These are phyloP conservation scores for Lentinus brumalis DNA, from an alignment of 768 basidiomycete genomes.

Conservation along the genomic window DNA sequence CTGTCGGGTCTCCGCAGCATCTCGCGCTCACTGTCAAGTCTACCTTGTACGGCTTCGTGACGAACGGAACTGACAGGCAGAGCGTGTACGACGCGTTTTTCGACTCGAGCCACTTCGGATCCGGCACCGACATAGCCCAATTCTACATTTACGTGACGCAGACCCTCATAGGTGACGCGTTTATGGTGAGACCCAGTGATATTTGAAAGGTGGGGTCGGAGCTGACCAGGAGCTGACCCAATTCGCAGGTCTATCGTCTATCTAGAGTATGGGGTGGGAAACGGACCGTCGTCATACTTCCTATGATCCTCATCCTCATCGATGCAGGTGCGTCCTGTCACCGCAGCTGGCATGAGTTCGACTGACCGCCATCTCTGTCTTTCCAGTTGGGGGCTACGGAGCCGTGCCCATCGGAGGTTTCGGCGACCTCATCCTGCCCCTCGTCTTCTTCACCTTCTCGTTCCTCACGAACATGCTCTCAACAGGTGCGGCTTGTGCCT, in stretches of 20 bases:
- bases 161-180: conserved; percentile 1
- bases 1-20: background rate
- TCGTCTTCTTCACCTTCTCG: background rate
- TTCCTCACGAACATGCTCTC: background rate
- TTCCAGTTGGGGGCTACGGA: too few relatives aligned
- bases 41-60: background rate
- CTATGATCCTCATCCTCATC: background rate
- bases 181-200: conserved; percentile 1
- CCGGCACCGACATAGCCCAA: background rate
- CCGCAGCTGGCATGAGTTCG: background rate
- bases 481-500: background rate
- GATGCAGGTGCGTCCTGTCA: background rate
- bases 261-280: conserved; percentile 1
- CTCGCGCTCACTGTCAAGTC: background rate
- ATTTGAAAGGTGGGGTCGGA: background rate
- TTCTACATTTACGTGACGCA: conserved; percentile 6
- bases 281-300: background rate
- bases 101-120: background rate
- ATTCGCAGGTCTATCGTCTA: conserved; percentile 1
- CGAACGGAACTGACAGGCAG: background rate
- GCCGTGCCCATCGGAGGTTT: too few relatives aligned
- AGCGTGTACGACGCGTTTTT: background rate
- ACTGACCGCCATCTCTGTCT: background rate
- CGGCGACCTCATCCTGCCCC: background rate
- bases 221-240: too few relatives aligned